phyloP scores from a whole-genome alignment of 495 filamentous ascomycete species.

The Tricharina praecox region DNA sequence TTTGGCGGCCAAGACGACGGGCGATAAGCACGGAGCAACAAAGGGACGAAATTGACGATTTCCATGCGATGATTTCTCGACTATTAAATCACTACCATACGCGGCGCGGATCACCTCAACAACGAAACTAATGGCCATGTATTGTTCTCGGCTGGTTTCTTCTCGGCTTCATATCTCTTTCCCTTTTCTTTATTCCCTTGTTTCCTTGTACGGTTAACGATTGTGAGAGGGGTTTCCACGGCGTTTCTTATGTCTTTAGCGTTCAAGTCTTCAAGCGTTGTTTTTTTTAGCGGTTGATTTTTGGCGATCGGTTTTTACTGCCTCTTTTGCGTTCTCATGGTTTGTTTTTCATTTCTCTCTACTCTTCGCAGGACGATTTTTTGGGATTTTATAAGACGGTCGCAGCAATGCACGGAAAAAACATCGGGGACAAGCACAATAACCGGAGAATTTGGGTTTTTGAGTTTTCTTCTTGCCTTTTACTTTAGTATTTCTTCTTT shows the following conservation, averaged over 20 bases:
- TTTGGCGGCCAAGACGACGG: constrained; percentile 27
- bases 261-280: constrained; percentile 13
- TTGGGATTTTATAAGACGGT: constrained; percentile 18
- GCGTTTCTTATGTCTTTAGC: constrained; percentile 13
- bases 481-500: constrained; percentile 7
- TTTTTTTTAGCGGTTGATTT: constrained; percentile 12
- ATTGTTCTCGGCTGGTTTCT: constrained; percentile 4
- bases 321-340: constrained; percentile 15
- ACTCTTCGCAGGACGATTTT: constrained; percentile 1
- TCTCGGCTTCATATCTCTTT: constrained; percentile 14
- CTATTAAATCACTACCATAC: constrained; percentile 29
- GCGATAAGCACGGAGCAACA: constrained; percentile 11
- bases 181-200: constrained; percentile 11
- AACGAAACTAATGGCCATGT: too few relatives aligned
- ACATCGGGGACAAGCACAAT: constrained; percentile 19
- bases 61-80: constrained; percentile 17
- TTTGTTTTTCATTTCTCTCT: constrained; percentile 11
- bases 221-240: neutral
- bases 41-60: neutral
- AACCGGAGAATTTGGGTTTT: constrained; percentile 20
- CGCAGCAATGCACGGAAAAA: constrained; percentile 27
- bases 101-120: neutral
- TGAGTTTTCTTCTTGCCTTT: constrained; percentile 17
- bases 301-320: constrained; percentile 14
- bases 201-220: constrained; percentile 4